phyloP scores from a whole-genome alignment of 768 basidiomycete species.

The Gloeopeniophorella convolvens region DNA sequence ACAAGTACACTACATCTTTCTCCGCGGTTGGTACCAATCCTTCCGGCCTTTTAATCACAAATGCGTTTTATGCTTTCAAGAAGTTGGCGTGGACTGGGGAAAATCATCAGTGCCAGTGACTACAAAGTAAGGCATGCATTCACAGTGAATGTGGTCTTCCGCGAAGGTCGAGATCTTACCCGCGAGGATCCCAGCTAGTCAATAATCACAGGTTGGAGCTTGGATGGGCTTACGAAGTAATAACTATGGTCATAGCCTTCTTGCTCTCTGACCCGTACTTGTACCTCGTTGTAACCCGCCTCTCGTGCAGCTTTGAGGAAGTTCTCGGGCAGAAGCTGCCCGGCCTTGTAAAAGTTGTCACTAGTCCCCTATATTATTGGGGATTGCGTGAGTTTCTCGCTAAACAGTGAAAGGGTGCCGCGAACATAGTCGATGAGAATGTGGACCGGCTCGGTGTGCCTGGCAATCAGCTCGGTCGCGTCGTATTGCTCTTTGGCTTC shows the following conservation, averaged over 20 bases:
- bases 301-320: conserved; percentile 75
- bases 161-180: conserved; percentile 82
- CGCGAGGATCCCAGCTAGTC: neutral
- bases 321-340: conserved; percentile 86
- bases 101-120: conserved; percentile 22
- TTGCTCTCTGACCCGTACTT: conserved; percentile 74
- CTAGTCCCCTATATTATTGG: conserved; percentile 51
- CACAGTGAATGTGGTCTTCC: conserved; percentile 84
- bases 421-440: conserved; percentile 84
- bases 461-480: conserved; percentile 74
- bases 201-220: neutral
- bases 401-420: conserved; percentile 1
- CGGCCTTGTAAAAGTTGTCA: conserved; percentile 79
- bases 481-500: conserved; percentile 77
- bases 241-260: conserved; percentile 87
- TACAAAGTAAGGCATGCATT: conserved; percentile 28
- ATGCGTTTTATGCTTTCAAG: conserved; percentile 56
- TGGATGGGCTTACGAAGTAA: conserved; percentile 56
- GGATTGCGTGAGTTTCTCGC: neutral
- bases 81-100: conserved; percentile 78
- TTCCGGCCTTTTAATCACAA: neutral
- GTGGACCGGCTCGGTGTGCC: conserved; percentile 55
- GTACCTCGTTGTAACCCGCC: conserved; percentile 62
- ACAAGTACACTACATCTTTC: conserved; percentile 2
- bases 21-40: neutral